phyloP scores from a whole-genome alignment of 2,329 filamentous ascomycete species.

The Diaporthe velutina region DNA sequence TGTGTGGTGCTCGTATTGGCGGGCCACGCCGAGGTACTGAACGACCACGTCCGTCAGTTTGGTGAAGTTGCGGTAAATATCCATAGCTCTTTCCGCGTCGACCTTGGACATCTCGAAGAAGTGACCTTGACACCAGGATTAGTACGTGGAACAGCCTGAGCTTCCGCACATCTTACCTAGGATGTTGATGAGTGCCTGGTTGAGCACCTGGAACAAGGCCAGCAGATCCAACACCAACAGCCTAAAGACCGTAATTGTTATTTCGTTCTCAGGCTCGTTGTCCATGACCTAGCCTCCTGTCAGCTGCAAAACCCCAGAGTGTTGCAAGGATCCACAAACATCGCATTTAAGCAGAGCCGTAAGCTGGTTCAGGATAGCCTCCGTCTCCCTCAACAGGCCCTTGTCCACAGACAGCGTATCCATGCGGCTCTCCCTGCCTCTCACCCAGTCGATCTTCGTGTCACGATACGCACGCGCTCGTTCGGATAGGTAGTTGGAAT shows the following conservation, averaged over 20 bases:
- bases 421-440: conserved; percentile 83
- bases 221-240: conserved; percentile 91
- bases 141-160: background rate
- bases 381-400: conserved; percentile 90
- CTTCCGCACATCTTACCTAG: conserved; percentile 71
- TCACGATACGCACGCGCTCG: conserved; percentile 86
- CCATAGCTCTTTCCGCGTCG: conserved; percentile 91
- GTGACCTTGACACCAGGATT: conserved; percentile 72
- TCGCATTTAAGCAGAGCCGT: conserved; percentile 89
- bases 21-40: conserved; percentile 86
- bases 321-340: conserved; percentile 64
- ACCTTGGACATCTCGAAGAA: conserved; percentile 98
- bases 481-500: conserved; percentile 87
- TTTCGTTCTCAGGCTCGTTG: conserved; percentile 93
- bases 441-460: conserved; percentile 91
- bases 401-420: conserved; percentile 92
- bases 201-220: conserved; percentile 92
- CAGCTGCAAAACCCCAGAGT: conserved; percentile 1
- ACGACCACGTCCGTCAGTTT: conserved; percentile 94
- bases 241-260: conserved; percentile 93
- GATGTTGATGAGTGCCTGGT: conserved; percentile 97
- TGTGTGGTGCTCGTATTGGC: conserved; percentile 92
- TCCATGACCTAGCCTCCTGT: conserved; percentile 73
- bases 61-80: conserved; percentile 92
- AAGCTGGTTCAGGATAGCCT: conserved; percentile 90